Conservation (phyloP, 148 eudicot genomes). For the Spergularia bocconei region DNA sequence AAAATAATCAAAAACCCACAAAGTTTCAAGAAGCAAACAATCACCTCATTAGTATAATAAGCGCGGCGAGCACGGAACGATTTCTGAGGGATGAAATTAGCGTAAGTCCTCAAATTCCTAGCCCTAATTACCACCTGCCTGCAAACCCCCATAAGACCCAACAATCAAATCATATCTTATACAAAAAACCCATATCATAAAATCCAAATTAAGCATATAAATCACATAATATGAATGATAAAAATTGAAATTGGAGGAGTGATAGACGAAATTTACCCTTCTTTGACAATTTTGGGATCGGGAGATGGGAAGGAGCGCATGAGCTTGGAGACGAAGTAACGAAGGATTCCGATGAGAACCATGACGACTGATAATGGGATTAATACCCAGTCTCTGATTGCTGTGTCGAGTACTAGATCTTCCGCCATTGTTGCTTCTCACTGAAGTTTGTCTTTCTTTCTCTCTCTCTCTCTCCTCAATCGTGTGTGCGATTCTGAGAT, state of each 20-base stretch:
- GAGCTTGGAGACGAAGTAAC: slow-evolving; percentile 95
- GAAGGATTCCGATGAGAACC: slow-evolving; percentile 91
- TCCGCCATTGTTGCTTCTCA: slow-evolving; percentile 56
- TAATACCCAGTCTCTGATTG: slow-evolving; percentile 94
- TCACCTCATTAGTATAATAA: slow-evolving; percentile 81
- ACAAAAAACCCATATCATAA: not conserved
- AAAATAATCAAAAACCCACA: not conserved
- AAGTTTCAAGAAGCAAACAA: not conserved
- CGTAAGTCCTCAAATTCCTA: slow-evolving; percentile 68
- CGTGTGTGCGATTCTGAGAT: not conserved
- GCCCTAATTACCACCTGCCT: slow-evolving; percentile 91
- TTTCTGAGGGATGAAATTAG: slow-evolving; percentile 82
- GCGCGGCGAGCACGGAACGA: slow-evolving; percentile 74
- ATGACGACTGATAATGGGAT: slow-evolving; percentile 85
- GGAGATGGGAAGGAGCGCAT: slow-evolving; percentile 71
- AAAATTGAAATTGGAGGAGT: too few species aligned
- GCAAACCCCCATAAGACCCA: slow-evolving; percentile 19
- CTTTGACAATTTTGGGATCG: slow-evolving; percentile 90
- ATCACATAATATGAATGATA: not conserved
- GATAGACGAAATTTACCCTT: slow-evolving; percentile 55
- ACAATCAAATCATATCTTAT: not conserved
- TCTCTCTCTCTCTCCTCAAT: slow-evolving; percentile 16
- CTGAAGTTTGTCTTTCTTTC: not conserved
- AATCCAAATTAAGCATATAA: not conserved
- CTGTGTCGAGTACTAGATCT: slow-evolving; percentile 87